Conservation (phyloP, 2,329 filamentous ascomycete genomes). For the Drechslera avenae region DNA sequence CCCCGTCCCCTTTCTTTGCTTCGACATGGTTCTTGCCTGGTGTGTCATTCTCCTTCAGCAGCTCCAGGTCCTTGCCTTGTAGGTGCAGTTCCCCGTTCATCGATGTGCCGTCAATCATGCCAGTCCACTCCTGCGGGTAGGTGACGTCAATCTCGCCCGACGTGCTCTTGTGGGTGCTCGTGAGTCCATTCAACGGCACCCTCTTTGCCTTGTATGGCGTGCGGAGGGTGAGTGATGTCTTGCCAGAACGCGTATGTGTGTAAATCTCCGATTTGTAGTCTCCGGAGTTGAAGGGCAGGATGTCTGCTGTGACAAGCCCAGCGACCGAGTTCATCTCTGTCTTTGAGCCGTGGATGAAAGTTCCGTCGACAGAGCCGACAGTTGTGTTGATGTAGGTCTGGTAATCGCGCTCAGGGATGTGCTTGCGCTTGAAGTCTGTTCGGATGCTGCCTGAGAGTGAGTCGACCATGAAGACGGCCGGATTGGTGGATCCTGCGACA, state of each 20-base stretch:
- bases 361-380: conserved; percentile 47
- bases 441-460: conserved; percentile 48
- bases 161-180: conserved; percentile 44
- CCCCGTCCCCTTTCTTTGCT: conserved; percentile 48
- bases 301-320: conserved; percentile 45
- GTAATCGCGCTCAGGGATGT: conserved; percentile 51
- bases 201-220: conserved; percentile 39
- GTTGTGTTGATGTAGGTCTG: conserved; percentile 46
- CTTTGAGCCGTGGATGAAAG: conserved; percentile 49
- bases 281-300: conserved; percentile 45
- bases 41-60: conserved; percentile 35
- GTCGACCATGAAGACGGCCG: conserved; percentile 47
- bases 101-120: conserved; percentile 45
- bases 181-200: conserved; percentile 33
- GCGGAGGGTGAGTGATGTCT: conserved; percentile 41
- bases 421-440: conserved; percentile 41
- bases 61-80: conserved; percentile 47
- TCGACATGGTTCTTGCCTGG: conserved; percentile 41
- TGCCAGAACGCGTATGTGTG: conserved; percentile 45
- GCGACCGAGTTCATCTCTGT: conserved; percentile 46
- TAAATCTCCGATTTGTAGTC: conserved; percentile 35
- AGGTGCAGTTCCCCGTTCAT: conserved; percentile 47
- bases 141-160: conserved; percentile 44
- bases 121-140: conserved; percentile 53
- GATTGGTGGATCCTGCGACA: conserved; percentile 27